Evolutionary conservation across 129 eudicot genomes (phyloP).

Genomic region (Apium graveolens): DNA sequence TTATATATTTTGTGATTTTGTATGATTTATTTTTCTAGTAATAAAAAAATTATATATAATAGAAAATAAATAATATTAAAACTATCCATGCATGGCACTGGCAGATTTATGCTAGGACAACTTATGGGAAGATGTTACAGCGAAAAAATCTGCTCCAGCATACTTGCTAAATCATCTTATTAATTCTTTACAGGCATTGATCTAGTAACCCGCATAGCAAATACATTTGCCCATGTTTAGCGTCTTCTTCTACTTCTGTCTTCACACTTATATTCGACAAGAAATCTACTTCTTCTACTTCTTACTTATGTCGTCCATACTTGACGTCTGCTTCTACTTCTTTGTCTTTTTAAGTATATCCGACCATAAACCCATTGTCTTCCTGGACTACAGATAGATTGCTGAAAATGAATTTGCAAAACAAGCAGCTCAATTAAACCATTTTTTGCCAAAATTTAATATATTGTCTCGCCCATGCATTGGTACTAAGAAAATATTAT

Average conservation of each 20-base stretch:
- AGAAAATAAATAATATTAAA: no score
- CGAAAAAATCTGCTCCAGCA: background rate
- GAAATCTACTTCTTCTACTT: constrained; percentile 22
- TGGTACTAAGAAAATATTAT: background rate
- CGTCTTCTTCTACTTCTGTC: background rate
- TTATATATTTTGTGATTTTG: no score
- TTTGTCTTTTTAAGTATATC: constrained; percentile 55
- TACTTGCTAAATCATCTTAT: background rate
- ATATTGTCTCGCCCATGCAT: background rate
- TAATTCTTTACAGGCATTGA: background rate
- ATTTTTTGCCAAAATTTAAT: background rate
- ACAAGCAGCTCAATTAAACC: background rate
- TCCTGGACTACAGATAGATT: constrained; percentile 53
- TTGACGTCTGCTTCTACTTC: constrained; percentile 47
- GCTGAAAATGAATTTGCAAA: constrained; percentile 38
- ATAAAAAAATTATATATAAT: no score
- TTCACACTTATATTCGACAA: background rate
- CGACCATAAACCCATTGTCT: constrained; percentile 88
- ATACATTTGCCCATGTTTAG: background rate
- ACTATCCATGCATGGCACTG: no score
- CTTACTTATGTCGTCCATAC: constrained; percentile 41
- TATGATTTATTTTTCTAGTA: no score
- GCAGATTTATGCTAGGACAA: no score
- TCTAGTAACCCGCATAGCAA: background rate
- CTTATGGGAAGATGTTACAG: background rate